phyloP scores from a whole-genome alignment of 2,329 filamentous ascomycete species.

The Fusarium abutilonis region DNA sequence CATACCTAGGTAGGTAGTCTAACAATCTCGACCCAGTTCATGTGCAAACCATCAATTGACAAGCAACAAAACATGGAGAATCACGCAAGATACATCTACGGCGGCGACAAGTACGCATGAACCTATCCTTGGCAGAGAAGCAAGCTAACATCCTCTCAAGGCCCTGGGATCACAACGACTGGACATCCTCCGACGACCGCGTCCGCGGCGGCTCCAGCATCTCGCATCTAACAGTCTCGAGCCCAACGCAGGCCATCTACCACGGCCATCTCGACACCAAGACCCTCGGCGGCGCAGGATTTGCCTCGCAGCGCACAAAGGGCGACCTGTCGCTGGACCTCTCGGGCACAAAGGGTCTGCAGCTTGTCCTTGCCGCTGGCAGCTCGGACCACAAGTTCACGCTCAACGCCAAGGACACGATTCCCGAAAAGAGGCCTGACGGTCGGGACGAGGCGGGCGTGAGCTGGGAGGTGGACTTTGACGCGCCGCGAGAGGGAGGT shows the following conservation, averaged over 20 bases:
- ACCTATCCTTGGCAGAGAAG: background rate
- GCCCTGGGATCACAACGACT: constrained; percentile 67
- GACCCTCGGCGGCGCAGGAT: constrained; percentile 81
- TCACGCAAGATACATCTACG: constrained; percentile 52
- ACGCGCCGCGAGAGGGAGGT: constrained; percentile 44
- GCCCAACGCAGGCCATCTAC: constrained; percentile 64
- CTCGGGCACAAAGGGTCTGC: constrained; percentile 68
- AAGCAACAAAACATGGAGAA: constrained; percentile 22
- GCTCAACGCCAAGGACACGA: constrained; percentile 76
- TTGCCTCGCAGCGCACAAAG: constrained; percentile 79
- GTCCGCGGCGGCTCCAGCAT: constrained; percentile 78
- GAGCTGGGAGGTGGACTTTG: constrained; percentile 79
- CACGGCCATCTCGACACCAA: constrained; percentile 76
- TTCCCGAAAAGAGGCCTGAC: constrained; percentile 65
- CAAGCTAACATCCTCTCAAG: constrained; percentile 50
- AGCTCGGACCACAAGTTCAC: constrained; percentile 75
- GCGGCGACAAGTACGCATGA: constrained; percentile 50
- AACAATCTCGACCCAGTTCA: background rate
- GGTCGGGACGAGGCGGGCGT: constrained; percentile 77
- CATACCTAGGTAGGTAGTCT: too few relatives aligned
- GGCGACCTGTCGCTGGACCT: constrained; percentile 71
- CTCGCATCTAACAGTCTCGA: constrained; percentile 57
- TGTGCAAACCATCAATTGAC: constrained; percentile 1
- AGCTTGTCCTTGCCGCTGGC: constrained; percentile 60
- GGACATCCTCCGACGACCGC: constrained; percentile 77